Evolutionary conservation across 1,284 basidiomycete species (phyloP).

Genomic region (Erythrobasidium hasegawianum): DNA sequence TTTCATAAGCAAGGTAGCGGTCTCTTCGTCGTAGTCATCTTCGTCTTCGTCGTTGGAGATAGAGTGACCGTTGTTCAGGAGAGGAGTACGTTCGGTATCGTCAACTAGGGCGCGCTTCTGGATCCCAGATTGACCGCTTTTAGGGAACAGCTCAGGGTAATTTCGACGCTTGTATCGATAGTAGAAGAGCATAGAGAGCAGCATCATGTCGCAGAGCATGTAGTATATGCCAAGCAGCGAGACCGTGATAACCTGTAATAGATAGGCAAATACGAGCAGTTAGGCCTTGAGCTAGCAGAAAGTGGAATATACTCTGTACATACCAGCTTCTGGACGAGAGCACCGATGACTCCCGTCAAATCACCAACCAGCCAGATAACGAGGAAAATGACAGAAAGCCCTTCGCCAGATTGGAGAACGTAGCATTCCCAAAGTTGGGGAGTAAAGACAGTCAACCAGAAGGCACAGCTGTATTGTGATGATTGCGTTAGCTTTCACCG

Average conservation of each 20-base stretch:
- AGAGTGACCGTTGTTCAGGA: background rate
- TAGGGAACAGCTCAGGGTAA: conserved; percentile 40
- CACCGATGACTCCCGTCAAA: conserved; percentile 42
- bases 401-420: conserved; percentile 42
- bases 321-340: conserved; percentile 39
- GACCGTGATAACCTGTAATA: conserved; percentile 37
- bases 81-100: background rate
- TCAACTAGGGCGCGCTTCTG: background rate
- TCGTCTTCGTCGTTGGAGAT: background rate
- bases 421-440: conserved; percentile 43
- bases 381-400: conserved; percentile 42
- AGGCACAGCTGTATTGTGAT: conserved; percentile 15
- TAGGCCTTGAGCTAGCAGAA: too few species aligned
- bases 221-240: conserved; percentile 42
- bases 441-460: conserved; percentile 42
- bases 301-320: too few species aligned
- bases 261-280: background rate
- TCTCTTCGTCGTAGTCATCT: conserved; percentile 7
- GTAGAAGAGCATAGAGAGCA: conserved; percentile 42
- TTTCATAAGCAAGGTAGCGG: background rate
- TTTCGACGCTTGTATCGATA: conserved; percentile 41
- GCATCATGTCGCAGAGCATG: conserved; percentile 42
- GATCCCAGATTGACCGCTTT: conserved; percentile 4
- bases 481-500: background rate
- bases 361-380: conserved; percentile 45